Evolutionary conservation across 768 basidiomycete species (phyloP), one percentile per base, ranked within the genome.

Genomic region (Hemileccinum impolitum): DNA sequence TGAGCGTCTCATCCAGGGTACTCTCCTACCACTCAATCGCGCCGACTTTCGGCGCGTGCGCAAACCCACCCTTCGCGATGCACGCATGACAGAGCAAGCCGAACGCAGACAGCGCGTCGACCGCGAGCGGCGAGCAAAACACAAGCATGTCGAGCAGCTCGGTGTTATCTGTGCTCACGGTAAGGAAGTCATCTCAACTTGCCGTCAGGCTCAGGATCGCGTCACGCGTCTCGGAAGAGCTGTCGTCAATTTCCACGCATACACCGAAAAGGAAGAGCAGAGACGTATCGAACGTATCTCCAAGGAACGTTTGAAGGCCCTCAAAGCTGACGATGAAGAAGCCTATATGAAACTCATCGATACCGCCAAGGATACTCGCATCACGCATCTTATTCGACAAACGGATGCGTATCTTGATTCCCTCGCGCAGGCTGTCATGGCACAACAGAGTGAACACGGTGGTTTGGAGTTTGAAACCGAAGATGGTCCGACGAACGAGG

Each of bases 291-390:
- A 98, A 71, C 77, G 93, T 48, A 84, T 99, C 39, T 85, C 89
- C 39, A 98, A 98, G 74, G 96, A 98, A 69, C 93, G 94, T 90
- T 74, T 99, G 55, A 93, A 90, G 73, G 96, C 95, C 8, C 83
- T 98, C 58, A 94, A 95, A 72, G 89, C 89, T 25, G 94, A 98
- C 64, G 95, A 99, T 73, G 96, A 99, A 74, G 96, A 97, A 70
- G 94, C 92, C n/a, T 99, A 99, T 70, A 87, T 97, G 82, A 94
- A 94, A 65, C 87, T 99, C 61, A 91, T 99, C 61, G 96, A 98
- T 68, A 96, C 94, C 15, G 95, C 95, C 50, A 99, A 99, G 68
- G 96, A 99, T 62, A 97, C 95, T 10, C 88, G 96, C 70, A 97
- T 99, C 70, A 96, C 94, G 0, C 96, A 98, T 70, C 75, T 98